Conservation (phyloP, 2,329 filamentous ascomycete species). For the Aspergillus candidus region DNA sequence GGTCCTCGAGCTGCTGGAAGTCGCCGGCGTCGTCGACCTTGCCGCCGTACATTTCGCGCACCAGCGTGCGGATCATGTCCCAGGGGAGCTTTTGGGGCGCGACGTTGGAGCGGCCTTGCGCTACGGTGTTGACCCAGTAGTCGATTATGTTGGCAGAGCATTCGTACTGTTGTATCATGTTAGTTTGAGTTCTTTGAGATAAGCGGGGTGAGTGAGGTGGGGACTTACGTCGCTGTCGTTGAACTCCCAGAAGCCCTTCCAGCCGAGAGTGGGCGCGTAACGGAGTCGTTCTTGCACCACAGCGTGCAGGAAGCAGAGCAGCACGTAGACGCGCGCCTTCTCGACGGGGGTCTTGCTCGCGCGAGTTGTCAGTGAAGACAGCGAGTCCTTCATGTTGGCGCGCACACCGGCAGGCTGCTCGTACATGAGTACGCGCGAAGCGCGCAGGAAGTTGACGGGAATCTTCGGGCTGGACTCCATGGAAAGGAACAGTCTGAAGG, state of each 20-base stretch:
- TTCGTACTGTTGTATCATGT: conserved; percentile 63
- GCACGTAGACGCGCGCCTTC: conserved; percentile 78
- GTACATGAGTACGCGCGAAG: conserved; percentile 92
- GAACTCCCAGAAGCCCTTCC: conserved; percentile 99
- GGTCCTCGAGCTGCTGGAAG: conserved; percentile 63
- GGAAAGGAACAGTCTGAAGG: conserved; percentile 92
- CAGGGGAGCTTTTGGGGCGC: conserved; percentile 91
- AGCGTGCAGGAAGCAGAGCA: conserved; percentile 90
- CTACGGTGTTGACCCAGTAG: conserved; percentile 79
- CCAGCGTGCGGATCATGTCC: conserved; percentile 86
- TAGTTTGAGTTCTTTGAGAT: conserved; percentile 11
- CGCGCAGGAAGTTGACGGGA: conserved; percentile 87
- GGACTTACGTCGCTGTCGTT: conserved; percentile 95
- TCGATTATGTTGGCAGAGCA: conserved; percentile 95
- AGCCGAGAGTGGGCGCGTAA: conserved; percentile 88
- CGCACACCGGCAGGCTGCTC: conserved; percentile 95
- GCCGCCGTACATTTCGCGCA: conserved; percentile 93
- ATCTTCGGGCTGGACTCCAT: conserved; percentile 98
- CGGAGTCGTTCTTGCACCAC: conserved; percentile 91
- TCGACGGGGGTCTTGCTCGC: conserved; percentile 81
- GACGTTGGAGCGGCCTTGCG: conserved; percentile 83
- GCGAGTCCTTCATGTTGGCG: conserved; percentile 97
- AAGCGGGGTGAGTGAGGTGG: not conserved
- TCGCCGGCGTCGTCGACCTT: conserved; percentile 92
- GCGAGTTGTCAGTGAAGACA: conserved; percentile 72